These are phyloP conservation scores for Dictyostelium firmibasis DNA, from an alignment of 78 protist species.

Conservation along the genomic window DNA sequence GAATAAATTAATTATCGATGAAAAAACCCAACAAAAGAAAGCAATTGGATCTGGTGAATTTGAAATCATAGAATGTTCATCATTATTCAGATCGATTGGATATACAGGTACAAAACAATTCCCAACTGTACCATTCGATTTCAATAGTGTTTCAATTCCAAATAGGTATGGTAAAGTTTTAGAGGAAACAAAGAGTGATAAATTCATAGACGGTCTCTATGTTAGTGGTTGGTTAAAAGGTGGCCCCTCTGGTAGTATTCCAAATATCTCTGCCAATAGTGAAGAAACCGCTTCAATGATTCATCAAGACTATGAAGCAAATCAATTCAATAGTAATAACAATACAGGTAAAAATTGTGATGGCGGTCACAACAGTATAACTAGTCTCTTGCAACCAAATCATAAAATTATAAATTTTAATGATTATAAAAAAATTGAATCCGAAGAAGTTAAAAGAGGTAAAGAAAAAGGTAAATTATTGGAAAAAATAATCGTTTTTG, in stretches of 20 bases:
- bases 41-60: constrained; percentile 19
- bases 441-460: constrained; percentile 60
- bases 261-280: neutral
- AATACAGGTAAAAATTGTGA: neutral
- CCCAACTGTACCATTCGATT: constrained; percentile 67
- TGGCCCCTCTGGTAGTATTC: constrained; percentile 75
- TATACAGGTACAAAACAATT: constrained; percentile 57
- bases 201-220: constrained; percentile 35
- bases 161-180: constrained; percentile 30
- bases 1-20: constrained; percentile 23
- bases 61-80: neutral
- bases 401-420: constrained; percentile 23
- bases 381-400: neutral
- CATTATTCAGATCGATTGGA: constrained; percentile 62
- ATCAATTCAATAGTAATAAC: neutral
- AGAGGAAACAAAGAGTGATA: neutral
- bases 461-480: constrained; percentile 56
- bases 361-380: neutral
- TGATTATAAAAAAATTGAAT: constrained; percentile 60
- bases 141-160: constrained; percentile 41
- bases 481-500: constrained; percentile 71
- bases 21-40: neutral
- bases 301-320: constrained; percentile 1
- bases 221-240: constrained; percentile 82
- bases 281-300: constrained; percentile 64